These are phyloP conservation scores for Paspalum notatum DNA, from an alignment of 176 grass and related monocot species.

Conservation along the genomic window DNA sequence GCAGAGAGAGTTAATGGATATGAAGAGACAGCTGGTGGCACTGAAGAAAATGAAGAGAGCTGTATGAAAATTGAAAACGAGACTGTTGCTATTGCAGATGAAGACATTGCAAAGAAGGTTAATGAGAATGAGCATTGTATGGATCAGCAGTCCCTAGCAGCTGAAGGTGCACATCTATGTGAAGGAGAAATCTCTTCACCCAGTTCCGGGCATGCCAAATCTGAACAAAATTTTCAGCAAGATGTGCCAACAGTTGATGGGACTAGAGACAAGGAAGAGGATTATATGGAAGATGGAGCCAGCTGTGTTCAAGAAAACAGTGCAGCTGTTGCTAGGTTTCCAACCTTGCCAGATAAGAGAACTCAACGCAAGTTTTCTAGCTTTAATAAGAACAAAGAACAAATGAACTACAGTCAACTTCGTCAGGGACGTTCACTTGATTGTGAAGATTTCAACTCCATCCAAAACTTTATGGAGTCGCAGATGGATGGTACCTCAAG, in stretches of 20 bases:
- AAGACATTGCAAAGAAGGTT: conserved; percentile 19
- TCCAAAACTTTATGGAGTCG: conserved; percentile 55
- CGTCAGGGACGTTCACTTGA: conserved; percentile 56
- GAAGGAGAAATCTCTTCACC: conserved; percentile 53
- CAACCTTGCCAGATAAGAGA: conserved; percentile 55
- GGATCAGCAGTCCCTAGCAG: background rate
- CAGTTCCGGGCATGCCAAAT: conserved; percentile 39
- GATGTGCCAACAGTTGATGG: conserved; percentile 7
- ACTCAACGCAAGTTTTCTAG: conserved; percentile 29
- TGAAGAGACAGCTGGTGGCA: background rate
- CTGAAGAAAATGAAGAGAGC: conserved; percentile 44
- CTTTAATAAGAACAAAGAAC: conserved; percentile 48
- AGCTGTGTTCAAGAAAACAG: conserved; percentile 12
- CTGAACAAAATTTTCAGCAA: conserved; percentile 51
- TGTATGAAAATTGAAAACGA: conserved; percentile 9
- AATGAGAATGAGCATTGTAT: conserved; percentile 16
- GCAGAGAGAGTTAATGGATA: conserved; percentile 4
- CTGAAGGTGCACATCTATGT: conserved; percentile 37
- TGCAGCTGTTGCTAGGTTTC: conserved; percentile 13
- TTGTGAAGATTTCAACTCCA: conserved; percentile 61
- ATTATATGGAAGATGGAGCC: background rate
- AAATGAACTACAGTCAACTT: conserved; percentile 31
- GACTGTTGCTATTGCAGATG: conserved; percentile 16
- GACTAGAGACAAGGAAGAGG: conserved; percentile 46
- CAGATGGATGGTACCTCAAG: conserved; percentile 51